phyloP scores from a whole-genome alignment of 805 yeast genomes.

The Kockiozyma suomiensis region DNA sequence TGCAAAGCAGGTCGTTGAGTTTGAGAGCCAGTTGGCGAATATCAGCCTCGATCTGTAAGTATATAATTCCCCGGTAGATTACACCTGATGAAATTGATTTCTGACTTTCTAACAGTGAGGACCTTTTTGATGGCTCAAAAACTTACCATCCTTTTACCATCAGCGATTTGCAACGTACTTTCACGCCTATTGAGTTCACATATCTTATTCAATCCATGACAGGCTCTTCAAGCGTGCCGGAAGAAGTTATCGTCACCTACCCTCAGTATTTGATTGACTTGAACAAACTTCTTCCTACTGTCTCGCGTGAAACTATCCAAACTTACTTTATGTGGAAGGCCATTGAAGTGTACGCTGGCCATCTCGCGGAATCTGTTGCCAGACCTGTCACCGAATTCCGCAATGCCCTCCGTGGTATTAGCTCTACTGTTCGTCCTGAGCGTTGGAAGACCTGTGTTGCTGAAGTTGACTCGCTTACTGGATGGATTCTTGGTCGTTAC shows the following conservation, averaged over 20 bases:
- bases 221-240: constrained; percentile 17
- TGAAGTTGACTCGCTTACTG: constrained; percentile 33
- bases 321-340: constrained; percentile 35
- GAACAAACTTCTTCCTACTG: constrained; percentile 17
- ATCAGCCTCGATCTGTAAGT: constrained; percentile 30
- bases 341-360: constrained; percentile 30
- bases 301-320: constrained; percentile 33
- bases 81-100: neutral
- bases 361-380: constrained; percentile 21
- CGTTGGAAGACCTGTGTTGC: constrained; percentile 34
- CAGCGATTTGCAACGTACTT: constrained; percentile 20
- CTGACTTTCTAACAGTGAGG: constrained; percentile 18
- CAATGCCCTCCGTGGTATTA: constrained; percentile 29
- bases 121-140: constrained; percentile 27
- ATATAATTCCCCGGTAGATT: neutral
- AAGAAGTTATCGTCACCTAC: constrained; percentile 26
- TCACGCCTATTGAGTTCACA: constrained; percentile 24
- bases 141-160: constrained; percentile 31
- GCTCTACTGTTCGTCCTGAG: constrained; percentile 27
- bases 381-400: constrained; percentile 30
- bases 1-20: constrained; percentile 30
- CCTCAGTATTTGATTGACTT: constrained; percentile 30
- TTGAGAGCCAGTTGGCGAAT: constrained; percentile 24
- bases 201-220: constrained; percentile 22
- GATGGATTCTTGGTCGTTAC: constrained; percentile 34